Conservation (phyloP, 768 basidiomycete species). For the Symmetrospora coprosmae region DNA sequence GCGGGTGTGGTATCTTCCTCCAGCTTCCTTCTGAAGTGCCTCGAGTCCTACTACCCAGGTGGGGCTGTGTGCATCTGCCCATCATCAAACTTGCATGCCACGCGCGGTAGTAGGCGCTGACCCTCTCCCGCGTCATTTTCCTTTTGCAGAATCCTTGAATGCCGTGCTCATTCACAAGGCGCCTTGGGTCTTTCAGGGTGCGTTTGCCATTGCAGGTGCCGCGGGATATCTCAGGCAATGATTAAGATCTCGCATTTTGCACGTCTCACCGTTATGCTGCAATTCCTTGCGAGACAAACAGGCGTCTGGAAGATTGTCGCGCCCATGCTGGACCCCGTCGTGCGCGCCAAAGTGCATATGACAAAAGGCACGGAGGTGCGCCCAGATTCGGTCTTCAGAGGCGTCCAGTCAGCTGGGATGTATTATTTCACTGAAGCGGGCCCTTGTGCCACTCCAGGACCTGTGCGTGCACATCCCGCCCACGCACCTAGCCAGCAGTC, state of each 20-base stretch:
- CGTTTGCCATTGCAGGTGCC: neutral
- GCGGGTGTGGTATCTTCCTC: neutral
- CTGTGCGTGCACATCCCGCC: constrained; percentile 9
- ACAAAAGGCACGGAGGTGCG: constrained; percentile 16
- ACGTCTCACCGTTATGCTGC: no score
- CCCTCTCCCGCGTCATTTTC: neutral
- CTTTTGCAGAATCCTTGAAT: constrained; percentile 2
- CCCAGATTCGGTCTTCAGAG: neutral
- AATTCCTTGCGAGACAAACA: no score
- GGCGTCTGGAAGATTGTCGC: constrained; percentile 23
- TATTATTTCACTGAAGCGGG: neutral
- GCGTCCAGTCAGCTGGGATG: neutral
- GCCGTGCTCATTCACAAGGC: constrained; percentile 26
- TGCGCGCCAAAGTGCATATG: constrained; percentile 31
- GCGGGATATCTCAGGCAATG: neutral
- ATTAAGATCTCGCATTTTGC: neutral
- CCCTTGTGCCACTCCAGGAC: neutral
- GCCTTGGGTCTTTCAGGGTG: constrained; percentile 23
- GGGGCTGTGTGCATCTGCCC: no score
- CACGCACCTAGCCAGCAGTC: neutral
- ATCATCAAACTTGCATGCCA: no score
- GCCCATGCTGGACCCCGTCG: constrained; percentile 30
- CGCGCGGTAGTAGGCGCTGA: neutral
- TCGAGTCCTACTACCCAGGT: constrained; percentile 19
- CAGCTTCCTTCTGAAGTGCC: constrained; percentile 17